A percentile compares a stretch with the other conserved stretches of the same genome.
These are phyloP conservation scores for Rehmannia glutinosa DNA, from an alignment of 257 asterid species.

Conservation along the genomic window DNA sequence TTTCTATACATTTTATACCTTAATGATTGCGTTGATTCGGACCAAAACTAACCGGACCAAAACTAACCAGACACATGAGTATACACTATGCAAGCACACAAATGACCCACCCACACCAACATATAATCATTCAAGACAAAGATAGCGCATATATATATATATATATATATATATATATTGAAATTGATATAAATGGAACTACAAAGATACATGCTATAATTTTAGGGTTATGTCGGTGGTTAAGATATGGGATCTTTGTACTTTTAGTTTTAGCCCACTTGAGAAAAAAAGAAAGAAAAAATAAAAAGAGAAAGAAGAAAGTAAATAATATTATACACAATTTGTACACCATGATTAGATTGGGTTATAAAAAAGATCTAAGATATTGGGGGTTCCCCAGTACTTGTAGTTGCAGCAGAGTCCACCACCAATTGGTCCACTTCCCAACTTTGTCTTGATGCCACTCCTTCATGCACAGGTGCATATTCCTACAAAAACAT, in stretches of 20 bases:
- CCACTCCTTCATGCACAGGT: conserved; percentile 44
- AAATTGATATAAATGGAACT: not conserved
- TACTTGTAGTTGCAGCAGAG: conserved; percentile 27
- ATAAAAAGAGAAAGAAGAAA: not conserved
- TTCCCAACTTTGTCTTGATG: conserved; percentile 47
- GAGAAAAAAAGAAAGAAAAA: not conserved
- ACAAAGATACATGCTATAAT: conserved; percentile 10
- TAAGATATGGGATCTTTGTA: conserved; percentile 24
- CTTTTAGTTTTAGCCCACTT: conserved; percentile 25
- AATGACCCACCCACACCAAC: not conserved
- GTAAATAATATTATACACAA: too few relatives aligned
- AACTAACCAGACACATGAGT: not conserved
- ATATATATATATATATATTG: too few relatives aligned
- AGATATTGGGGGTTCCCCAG: conserved; percentile 27
- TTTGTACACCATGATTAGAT: too few relatives aligned
- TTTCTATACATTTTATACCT: too few relatives aligned
- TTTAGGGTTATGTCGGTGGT: conserved; percentile 12
- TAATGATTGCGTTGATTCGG: too few relatives aligned
- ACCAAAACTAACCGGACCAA: too few relatives aligned
- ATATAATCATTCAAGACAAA: not conserved
- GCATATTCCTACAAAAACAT: conserved; percentile 42
- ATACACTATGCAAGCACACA: not conserved
- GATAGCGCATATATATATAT: too few relatives aligned
- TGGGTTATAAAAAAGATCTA: too few relatives aligned
- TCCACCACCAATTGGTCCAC: conserved; percentile 38